Percentiles rank a stretch among this genome's conserved stretches.
phyloP scores from a whole-genome alignment of 371 early-diverging fungal genomes.

The Syncephalis fuscata region DNA sequence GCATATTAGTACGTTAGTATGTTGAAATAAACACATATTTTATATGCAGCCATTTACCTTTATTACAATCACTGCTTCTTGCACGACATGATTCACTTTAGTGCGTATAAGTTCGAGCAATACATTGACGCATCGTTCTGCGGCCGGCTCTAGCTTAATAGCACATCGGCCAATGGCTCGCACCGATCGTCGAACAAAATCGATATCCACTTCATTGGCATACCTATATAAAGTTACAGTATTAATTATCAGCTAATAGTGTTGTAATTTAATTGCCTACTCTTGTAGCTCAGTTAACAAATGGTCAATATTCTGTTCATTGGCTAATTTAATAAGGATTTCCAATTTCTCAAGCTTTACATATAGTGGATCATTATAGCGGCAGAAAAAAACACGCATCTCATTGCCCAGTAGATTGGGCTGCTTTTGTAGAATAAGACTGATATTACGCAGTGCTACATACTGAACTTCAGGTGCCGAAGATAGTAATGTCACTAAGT shows the following conservation, averaged over 20 bases:
- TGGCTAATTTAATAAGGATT: conserved; percentile 69
- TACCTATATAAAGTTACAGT: conserved; percentile 26
- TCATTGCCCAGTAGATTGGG: conserved; percentile 72
- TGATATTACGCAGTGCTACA: conserved; percentile 82
- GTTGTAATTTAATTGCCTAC: conserved; percentile 27
- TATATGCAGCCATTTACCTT: conserved; percentile 21
- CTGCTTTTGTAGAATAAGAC: conserved; percentile 63
- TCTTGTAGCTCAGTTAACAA: conserved; percentile 84
- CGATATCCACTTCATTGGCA: conserved; percentile 86
- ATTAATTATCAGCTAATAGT: neutral
- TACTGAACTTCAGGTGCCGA: conserved; percentile 87
- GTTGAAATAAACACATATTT: neutral
- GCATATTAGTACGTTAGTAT: neutral
- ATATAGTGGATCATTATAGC: conserved; percentile 93
- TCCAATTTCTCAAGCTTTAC: conserved; percentile 89
- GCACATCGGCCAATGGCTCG: conserved; percentile 86
- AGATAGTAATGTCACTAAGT: conserved; percentile 65
- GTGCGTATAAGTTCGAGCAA: conserved; percentile 75
- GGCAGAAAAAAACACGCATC: conserved; percentile 86
- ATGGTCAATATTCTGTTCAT: conserved; percentile 59
- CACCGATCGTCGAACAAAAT: conserved; percentile 87
- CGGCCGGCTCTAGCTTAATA: conserved; percentile 65
- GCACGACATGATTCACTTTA: conserved; percentile 85
- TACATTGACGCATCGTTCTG: conserved; percentile 72
- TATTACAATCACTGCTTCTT: conserved; percentile 84